phyloP scores from a whole-genome alignment of 1,284 basidiomycete species.

The Athelia psychrophila region DNA sequence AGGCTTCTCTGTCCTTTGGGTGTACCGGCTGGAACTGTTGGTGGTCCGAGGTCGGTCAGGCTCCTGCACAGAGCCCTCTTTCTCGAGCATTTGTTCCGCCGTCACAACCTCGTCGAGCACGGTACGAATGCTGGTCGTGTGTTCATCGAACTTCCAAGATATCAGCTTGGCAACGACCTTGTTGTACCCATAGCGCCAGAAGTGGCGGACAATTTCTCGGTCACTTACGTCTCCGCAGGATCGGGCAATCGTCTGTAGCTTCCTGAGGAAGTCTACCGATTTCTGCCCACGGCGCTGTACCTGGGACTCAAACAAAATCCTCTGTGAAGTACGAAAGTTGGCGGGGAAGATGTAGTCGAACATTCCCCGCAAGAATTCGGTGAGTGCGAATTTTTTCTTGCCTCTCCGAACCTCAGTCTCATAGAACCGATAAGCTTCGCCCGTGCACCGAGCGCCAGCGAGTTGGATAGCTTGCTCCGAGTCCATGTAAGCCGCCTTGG shows the following conservation, averaged over 20 bases:
- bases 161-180: too few relatives aligned
- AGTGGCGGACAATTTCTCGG: neutral
- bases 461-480: neutral
- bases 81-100: too few relatives aligned
- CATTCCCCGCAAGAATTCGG: slow-evolving; percentile 2
- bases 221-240: slow-evolving; percentile 3
- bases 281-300: neutral
- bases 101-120: too few relatives aligned
- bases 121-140: too few relatives aligned
- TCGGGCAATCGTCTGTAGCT: neutral
- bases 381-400: neutral
- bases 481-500: neutral
- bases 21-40: too few relatives aligned
- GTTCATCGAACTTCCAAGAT: too few relatives aligned
- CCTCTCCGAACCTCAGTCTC: neutral
- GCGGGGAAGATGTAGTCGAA: slow-evolving; percentile 7
- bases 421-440: neutral
- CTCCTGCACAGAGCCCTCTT: too few relatives aligned
- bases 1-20: too few relatives aligned
- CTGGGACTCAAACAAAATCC: neutral
- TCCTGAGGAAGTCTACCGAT: neutral
- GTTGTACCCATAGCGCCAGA: too few relatives aligned
- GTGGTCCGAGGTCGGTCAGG: too few relatives aligned
- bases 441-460: neutral
- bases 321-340: slow-evolving; percentile 7